Base-by-base conservation (phyloP, 306 rosid species). In the Delonix regia region DNA sequence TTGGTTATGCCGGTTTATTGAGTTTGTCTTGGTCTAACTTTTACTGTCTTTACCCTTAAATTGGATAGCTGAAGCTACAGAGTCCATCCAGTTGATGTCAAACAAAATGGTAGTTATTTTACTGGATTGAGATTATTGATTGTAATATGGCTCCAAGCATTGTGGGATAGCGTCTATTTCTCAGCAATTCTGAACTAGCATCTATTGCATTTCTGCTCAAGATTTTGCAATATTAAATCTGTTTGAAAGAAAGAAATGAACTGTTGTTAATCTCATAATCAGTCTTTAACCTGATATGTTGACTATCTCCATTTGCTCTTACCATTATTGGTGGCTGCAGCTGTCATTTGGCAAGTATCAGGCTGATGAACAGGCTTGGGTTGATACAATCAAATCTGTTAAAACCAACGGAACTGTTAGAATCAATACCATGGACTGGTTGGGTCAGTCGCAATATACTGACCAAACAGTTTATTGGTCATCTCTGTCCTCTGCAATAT, bases 361-460 rank as follows among this genome's bases (percentile, higher is more conserved):
- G 80, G 71, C 95, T 60, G 99, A 95, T 80, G 97, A 92, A 78
- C 99, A 95, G 78, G 99, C 85, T 69, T 95, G 97, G 99, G 64
- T 88, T 36, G 98, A 90, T 34, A 89, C 99, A 56, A 89, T 95
- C 24, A 88, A 85, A 80, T 95, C 97, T 44, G 99, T 92, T 63
- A 83, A 87, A 62, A 72, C 1, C 33, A 72, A 80, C 60, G 88
- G 49, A 67, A 89, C 88, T 19, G 86, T 95, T 49, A 87, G 92
- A 78, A 91, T 95, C 79, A 92, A 84, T 69, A 92, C 98, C 79
- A 95, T 95, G 99, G 97, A 89, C 86, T 95, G 99, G 98, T 86
- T 95, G 52, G 99, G 99, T 79, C 99, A 92, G 69, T 91, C 98
- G 74, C 82, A 95, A 76, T 95, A 38, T 83, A 61, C 44, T 11